Base-by-base conservation (phyloP, 176 grass and related monocot species). In the Leersia perrieri region DNA sequence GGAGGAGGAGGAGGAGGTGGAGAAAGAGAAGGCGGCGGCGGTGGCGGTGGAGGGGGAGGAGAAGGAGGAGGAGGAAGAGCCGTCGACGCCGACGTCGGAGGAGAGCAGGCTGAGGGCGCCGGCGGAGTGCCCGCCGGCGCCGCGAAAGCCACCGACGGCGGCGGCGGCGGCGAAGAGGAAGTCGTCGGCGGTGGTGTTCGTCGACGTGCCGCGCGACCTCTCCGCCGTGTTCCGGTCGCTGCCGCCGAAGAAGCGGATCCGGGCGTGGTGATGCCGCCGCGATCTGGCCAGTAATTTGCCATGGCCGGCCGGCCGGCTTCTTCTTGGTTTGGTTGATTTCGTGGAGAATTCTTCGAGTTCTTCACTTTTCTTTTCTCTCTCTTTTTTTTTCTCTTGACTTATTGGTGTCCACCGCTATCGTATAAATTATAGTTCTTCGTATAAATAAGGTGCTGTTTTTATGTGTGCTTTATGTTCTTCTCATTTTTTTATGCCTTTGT, bases 161-260 rank as follows among this genome's bases (percentile, higher is more conserved):
- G 49, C 82, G 11, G 11, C 14, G 12, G 91, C 81, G 81, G 63
- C 83, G 73, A 94, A 94, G 72, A 51, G 62, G 53, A 40, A 49
- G 55, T 28, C 72, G 29, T 53, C 66, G 47, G 12, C 76, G 13
- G 33, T 63, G 40, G 70, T 69, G 12, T 94, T 83, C 79, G 60
- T 80, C 53, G 4, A 47, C 63, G 92, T 91, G 33, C 83, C 89
- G 16, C 80, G 83, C 0, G 92, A 91, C 84, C 92, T 94, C 62
- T 68, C 89, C 15, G 44, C 86, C 73, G 92, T 91, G 40, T 94
- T 94, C 72, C 86, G 65, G 60, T 57, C 73, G 8, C 47, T 94
- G 63, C 80, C 92, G 0, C 86, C 89, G 29, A 91, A 94, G 92
- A 94, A 94, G 78, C 73, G 92, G 83, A 91, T 94, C 86, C 89